phyloP scores from a whole-genome alignment of 208 protist species.

The Leishmania martiniquensis region DNA sequence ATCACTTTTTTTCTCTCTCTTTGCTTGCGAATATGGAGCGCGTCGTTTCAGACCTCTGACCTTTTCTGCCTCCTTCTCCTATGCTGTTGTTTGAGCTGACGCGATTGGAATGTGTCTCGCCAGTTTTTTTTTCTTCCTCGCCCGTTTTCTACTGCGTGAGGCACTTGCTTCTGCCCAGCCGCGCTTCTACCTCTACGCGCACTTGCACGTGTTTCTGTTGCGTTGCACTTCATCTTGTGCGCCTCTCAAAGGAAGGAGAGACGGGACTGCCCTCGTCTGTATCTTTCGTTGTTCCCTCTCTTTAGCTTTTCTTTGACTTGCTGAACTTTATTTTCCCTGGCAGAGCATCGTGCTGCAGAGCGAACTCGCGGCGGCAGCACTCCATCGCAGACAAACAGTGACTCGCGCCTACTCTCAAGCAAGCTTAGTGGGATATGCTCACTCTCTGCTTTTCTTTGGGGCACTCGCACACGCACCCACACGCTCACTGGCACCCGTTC shows the following conservation, averaged over 20 bases:
- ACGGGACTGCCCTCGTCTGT: not conserved
- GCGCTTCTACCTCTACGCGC: not conserved
- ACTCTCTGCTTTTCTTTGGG: slow-evolving; percentile 14
- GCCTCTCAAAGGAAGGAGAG: not conserved
- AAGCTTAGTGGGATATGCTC: not conserved
- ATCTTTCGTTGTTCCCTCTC: slow-evolving; percentile 1
- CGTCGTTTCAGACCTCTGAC: not conserved
- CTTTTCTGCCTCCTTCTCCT: not conserved
- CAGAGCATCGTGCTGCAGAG: not conserved
- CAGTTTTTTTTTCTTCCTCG: not conserved
- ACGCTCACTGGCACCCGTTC: not conserved
- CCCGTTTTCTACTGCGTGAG: not conserved
- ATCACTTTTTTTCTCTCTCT: not conserved
- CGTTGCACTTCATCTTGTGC: not conserved
- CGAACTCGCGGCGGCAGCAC: not conserved
- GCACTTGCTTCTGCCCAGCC: not conserved
- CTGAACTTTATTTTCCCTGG: slow-evolving; percentile 6
- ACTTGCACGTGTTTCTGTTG: not conserved
- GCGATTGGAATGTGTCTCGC: not conserved
- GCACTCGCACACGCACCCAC: not conserved
- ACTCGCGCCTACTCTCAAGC: not conserved
- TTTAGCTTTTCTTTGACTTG: slow-evolving; percentile 19
- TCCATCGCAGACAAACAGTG: not conserved
- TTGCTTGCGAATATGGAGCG: not conserved
- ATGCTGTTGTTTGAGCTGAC: not conserved